A percentile compares a stretch with the other conserved stretches of the same genome.
phyloP scores from a whole-genome alignment of 148 eudicot genomes.

The Dysphania ambrosioides region DNA sequence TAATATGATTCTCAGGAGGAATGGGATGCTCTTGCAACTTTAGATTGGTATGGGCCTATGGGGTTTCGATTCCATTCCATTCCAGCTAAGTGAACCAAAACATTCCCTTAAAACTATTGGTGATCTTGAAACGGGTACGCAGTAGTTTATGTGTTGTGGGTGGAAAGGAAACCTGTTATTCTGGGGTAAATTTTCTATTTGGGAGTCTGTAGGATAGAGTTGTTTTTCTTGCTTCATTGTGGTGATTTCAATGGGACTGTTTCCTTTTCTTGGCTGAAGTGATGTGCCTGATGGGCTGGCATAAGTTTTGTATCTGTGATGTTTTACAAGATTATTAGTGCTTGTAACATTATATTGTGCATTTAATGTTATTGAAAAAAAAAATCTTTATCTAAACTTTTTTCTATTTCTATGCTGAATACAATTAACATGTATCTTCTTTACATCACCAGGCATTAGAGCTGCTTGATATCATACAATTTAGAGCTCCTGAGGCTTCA shows the following conservation, averaged over 20 bases:
- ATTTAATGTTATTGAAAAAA: not conserved
- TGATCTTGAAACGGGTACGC: too few species aligned
- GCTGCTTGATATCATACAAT: conserved; percentile 81
- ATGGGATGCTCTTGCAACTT: not conserved
- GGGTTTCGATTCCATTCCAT: too few species aligned
- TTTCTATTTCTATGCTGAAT: not conserved
- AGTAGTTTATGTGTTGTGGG: not conserved
- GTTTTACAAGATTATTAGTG: not conserved
- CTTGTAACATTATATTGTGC: not conserved
- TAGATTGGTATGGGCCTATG: too few species aligned
- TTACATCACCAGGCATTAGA: conserved; percentile 58
- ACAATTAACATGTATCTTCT: conserved; percentile 3
- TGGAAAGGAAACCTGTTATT: not conserved
- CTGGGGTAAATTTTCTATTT: not conserved
- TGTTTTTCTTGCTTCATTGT: not conserved
- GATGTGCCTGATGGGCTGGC: not conserved
- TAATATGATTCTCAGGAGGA: not conserved
- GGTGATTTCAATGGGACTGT: not conserved
- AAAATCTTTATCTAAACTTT: not conserved
- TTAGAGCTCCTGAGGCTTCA: conserved; percentile 75
- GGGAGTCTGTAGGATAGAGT: not conserved
- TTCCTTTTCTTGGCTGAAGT: not conserved
- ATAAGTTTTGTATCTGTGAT: not conserved
- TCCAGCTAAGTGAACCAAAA: too few species aligned
- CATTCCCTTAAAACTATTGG: too few species aligned